A percentile compares a stretch with the other conserved stretches of the same genome.
phyloP scores from a whole-genome alignment of 2,329 filamentous ascomycete genomes.

The Pseudocercospora musae region DNA sequence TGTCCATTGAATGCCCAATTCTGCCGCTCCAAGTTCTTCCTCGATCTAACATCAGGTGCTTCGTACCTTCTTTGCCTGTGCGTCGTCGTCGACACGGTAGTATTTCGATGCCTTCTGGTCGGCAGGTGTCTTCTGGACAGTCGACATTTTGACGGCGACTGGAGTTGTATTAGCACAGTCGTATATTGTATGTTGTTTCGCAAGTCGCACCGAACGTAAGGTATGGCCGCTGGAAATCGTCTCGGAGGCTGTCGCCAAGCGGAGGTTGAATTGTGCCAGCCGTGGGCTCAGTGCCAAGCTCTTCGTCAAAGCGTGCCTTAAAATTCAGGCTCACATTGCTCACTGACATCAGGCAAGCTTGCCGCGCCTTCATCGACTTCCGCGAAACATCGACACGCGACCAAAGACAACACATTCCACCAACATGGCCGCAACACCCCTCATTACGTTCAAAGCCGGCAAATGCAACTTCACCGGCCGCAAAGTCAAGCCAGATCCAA shows the following conservation, averaged over 20 bases:
- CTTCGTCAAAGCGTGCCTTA: not conserved
- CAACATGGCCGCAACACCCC: constrained; percentile 75
- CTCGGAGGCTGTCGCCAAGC: not conserved
- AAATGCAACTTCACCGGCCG: constrained; percentile 63
- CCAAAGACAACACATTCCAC: constrained; percentile 15
- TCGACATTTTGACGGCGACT: constrained; percentile 32
- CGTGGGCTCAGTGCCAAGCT: not conserved
- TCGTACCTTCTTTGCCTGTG: constrained; percentile 89
- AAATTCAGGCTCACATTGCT: not conserved
- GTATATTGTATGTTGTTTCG: not conserved
- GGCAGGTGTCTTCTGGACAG: constrained; percentile 82
- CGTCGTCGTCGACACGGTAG: constrained; percentile 94
- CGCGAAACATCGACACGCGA: not conserved
- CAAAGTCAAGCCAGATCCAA: constrained; percentile 69
- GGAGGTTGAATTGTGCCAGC: not conserved
- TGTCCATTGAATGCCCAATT: constrained; percentile 3
- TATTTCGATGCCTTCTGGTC: constrained; percentile 96
- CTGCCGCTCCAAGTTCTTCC: not conserved
- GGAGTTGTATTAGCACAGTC: constrained; percentile 6
- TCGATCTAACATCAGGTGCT: not conserved
- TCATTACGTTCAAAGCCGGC: constrained; percentile 96
- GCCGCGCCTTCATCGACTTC: constrained; percentile 1
- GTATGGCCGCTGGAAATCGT: constrained; percentile 10
- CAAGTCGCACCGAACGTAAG: constrained; percentile 12
- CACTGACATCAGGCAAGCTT: not conserved